Evolutionary conservation across 2,329 filamentous ascomycete genomes (phyloP), one percentile per base, ranked within the genome.

Genomic region (Sporothrix pseudoabietina): DNA sequence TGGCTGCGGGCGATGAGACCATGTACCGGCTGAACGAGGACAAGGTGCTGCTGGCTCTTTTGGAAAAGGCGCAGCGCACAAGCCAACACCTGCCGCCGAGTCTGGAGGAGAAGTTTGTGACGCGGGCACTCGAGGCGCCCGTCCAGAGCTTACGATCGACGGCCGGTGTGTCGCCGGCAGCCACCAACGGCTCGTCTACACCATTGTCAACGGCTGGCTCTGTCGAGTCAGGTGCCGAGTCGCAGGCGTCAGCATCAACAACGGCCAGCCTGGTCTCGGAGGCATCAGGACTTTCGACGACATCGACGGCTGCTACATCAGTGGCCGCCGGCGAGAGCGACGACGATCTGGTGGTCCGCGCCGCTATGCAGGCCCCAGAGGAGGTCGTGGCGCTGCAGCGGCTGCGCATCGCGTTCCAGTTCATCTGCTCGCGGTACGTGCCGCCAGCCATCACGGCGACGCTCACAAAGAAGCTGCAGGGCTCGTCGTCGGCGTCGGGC

Each of bases 71-170:
- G 5, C 85, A 86, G 75, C 85, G 85, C 5, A 91, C 97, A 86
- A 85, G 86, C n/a, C 83, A 82, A 0, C 47, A 30, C 22, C 82
- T 98, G 10, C 94, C 96, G 1, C 82, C 84, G 7, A 97, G 91
- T 77, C 87, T 99, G 86, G 95, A 98, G 79, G 92, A 96, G 65
- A 91, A 89, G 57, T 97, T 97, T 77, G 89, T 99, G 9, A 88
- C 86, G 70, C 91, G 91, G 78, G 87, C 88, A 1, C 84, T 99
- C 5, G 92, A 96, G 77, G 87, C 90, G 4, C 95, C 96, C 0
- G 84, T 97, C 59, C 83, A 93, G 77, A 88, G 88, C 44, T 85
- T 94, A 55, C 90, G 87, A 78, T 87, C 49, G 7, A 59, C 61
- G n/a, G 63, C 65, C 2, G 52, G 47, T n/a, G 30, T 44, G 16